Conservation (phyloP, 768 basidiomycete species). For the Dioszegia aurantiaca region DNA sequence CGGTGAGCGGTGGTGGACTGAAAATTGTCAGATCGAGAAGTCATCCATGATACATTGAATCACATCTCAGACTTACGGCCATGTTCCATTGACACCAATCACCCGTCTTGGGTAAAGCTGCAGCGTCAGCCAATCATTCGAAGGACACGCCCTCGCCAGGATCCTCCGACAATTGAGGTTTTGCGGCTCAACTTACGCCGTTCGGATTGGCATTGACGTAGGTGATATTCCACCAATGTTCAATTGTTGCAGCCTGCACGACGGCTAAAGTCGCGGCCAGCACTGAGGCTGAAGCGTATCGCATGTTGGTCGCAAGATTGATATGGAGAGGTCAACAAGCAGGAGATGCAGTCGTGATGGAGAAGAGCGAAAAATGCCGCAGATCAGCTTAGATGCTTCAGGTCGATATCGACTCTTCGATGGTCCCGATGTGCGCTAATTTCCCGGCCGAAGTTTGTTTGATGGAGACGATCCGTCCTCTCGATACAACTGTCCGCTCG, state of each 20-base stretch:
- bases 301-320: background rate
- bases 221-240: conserved; percentile 73
- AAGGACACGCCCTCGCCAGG: background rate
- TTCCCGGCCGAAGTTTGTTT: background rate
- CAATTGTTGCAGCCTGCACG: conserved; percentile 37
- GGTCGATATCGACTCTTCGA: no score
- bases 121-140: background rate
- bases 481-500: no score
- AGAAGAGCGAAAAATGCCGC: background rate
- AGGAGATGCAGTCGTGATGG: background rate
- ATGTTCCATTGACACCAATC: conserved; percentile 84
- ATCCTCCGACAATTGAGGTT: background rate
- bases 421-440: no score
- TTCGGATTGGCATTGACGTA: conserved; percentile 83
- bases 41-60: background rate
- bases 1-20: conserved; percentile 78
- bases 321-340: background rate
- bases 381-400: no score
- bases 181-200: conserved; percentile 61
- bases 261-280: background rate
- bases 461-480: no score
- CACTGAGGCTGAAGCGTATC: background rate
- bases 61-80: conserved; percentile 68
- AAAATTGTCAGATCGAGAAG: background rate
- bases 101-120: conserved; percentile 61